Conservation (phyloP, 192 early-diverging fungal species). For the Piromyces finnis region DNA sequence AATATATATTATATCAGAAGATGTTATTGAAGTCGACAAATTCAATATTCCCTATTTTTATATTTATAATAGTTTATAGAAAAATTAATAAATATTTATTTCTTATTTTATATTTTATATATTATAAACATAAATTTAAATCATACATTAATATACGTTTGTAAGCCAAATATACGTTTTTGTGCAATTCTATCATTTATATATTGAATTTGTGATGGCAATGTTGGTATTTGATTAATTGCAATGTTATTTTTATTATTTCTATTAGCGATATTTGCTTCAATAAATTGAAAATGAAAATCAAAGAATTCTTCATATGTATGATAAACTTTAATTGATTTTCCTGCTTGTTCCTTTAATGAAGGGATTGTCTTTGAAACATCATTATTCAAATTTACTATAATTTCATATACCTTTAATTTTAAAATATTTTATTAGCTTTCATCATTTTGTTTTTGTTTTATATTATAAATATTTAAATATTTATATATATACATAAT, state of each 20-base stretch:
- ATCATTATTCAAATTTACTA: not conserved
- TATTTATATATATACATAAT: not conserved
- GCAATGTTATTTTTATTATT: not conserved
- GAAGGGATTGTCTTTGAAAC: not conserved
- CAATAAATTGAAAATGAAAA: not conserved
- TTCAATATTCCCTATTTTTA: not conserved
- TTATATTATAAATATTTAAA: not conserved
- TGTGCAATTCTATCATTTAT: not conserved
- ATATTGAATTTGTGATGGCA: not conserved
- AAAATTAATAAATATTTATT: too few species aligned
- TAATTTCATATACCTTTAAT: not conserved
- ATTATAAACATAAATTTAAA: too few species aligned
- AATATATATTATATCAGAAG: not conserved
- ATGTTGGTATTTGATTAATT: not conserved
- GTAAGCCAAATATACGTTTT: not conserved
- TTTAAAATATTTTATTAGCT: too few species aligned
- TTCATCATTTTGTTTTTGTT: too few species aligned
- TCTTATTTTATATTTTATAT: too few species aligned
- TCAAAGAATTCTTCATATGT: not conserved
- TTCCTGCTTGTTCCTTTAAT: not conserved
- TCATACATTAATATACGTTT: not conserved
- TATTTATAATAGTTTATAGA: not conserved
- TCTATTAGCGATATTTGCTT: not conserved
- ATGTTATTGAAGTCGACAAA: not conserved
- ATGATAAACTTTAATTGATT: not conserved